These are phyloP conservation scores for Penicillium samsonianum DNA, from an alignment of 495 filamentous ascomycete species.

Conservation along the genomic window DNA sequence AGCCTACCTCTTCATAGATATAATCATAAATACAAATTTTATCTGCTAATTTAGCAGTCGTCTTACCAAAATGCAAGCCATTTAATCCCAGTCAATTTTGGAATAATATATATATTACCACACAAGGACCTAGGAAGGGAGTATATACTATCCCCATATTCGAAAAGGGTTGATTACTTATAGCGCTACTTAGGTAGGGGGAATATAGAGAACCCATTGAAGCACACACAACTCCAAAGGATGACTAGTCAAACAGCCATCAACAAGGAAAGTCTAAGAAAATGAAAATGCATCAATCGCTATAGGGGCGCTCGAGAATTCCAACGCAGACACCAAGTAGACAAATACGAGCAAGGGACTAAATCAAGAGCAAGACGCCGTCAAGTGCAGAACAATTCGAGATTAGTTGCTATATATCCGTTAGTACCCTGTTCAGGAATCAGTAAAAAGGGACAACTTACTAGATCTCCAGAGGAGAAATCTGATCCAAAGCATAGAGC, in stretches of 20 bases:
- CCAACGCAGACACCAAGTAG: conserved; percentile 9
- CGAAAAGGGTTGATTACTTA: background rate
- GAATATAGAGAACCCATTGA: background rate
- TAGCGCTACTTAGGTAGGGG: background rate
- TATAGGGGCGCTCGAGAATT: conserved; percentile 17
- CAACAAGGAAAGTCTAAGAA: conserved; percentile 7
- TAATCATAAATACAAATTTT: background rate
- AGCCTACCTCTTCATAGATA: conserved; percentile 53
- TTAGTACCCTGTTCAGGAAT: conserved; percentile 13
- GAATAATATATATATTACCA: background rate
- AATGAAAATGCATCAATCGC: conserved; percentile 20
- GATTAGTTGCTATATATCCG: conserved; percentile 28
- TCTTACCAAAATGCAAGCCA: background rate
- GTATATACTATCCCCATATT: background rate
- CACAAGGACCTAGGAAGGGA: background rate
- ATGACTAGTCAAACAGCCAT: conserved; percentile 3
- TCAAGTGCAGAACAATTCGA: conserved; percentile 21
- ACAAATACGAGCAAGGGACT: conserved; percentile 7
- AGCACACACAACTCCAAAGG: background rate
- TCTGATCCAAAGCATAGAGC: conserved; percentile 93
- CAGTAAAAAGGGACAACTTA: conserved; percentile 48
- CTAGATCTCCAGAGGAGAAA: conserved; percentile 98
- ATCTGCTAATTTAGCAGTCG: background rate
- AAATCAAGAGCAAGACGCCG: conserved; percentile 17
- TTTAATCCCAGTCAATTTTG: background rate